These are phyloP conservation scores for Parasitella parasitica DNA, from an alignment of 371 early-diverging fungal species.

Conservation along the genomic window DNA sequence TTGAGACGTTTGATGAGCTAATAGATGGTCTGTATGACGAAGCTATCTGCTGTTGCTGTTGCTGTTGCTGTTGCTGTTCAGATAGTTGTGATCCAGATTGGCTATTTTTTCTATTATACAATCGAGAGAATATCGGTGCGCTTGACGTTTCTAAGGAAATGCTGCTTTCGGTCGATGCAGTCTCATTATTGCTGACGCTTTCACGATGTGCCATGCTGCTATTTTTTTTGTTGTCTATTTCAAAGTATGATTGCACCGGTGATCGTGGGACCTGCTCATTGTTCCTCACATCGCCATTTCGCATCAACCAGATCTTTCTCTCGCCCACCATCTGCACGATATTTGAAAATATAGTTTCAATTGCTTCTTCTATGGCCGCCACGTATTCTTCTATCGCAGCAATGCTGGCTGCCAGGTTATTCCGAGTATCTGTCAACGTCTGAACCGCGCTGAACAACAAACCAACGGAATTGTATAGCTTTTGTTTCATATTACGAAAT, in stretches of 20 bases:
- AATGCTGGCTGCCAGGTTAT: constrained; percentile 28
- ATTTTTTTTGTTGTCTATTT: constrained; percentile 5
- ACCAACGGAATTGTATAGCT: constrained; percentile 68
- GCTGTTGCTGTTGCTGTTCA: not conserved
- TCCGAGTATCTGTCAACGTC: constrained; percentile 52
- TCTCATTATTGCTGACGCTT: constrained; percentile 8
- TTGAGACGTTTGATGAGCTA: not conserved
- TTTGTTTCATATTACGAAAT: constrained; percentile 65
- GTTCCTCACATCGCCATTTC: constrained; percentile 20
- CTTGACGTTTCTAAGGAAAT: not conserved
- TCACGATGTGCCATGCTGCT: constrained; percentile 6
- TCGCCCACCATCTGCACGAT: constrained; percentile 42
- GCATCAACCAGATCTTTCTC: constrained; percentile 36
- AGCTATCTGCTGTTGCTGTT: not conserved
- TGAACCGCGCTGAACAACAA: constrained; percentile 68
- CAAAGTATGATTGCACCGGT: constrained; percentile 10
- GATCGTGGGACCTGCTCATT: constrained; percentile 1
- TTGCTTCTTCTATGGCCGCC: constrained; percentile 39
- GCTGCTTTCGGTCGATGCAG: not conserved
- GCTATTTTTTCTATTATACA: constrained; percentile 11
- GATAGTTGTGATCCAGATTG: not conserved
- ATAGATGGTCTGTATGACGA: constrained; percentile 20
- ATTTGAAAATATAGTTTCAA: constrained; percentile 36
- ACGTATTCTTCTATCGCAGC: constrained; percentile 45
- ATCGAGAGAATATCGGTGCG: constrained; percentile 2